Evolutionary conservation across 1,284 basidiomycete genomes (phyloP).

Genomic region (Puccinia novopanici): DNA sequence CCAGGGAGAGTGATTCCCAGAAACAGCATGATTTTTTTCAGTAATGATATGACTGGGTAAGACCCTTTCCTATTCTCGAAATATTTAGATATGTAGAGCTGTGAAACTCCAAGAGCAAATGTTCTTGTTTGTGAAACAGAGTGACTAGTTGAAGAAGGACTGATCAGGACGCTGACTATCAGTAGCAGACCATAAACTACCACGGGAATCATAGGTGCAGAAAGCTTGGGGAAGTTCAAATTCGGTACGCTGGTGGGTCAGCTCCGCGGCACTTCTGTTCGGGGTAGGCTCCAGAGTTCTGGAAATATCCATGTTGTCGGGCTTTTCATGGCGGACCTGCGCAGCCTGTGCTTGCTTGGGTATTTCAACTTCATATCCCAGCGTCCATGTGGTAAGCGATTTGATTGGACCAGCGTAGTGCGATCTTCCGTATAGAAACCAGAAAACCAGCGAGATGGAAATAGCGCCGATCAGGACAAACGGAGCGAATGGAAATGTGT

Average conservation of each 20-base stretch:
- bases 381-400: slow-evolving; percentile 44
- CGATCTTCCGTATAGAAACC: slow-evolving; percentile 32
- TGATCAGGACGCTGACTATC: slow-evolving; percentile 14
- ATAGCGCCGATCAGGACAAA: not conserved
- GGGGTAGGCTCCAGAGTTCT: not conserved
- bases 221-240: slow-evolving; percentile 31
- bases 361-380: slow-evolving; percentile 45
- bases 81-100: not conserved
- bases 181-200: slow-evolving; percentile 40
- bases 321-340: not conserved
- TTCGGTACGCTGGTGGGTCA: not conserved
- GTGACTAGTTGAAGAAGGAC: not conserved
- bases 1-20: not conserved
- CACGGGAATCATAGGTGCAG: slow-evolving; percentile 25
- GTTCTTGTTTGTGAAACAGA: not conserved
- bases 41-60: not conserved
- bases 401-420: slow-evolving; percentile 43
- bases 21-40: not conserved
- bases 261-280: slow-evolving; percentile 1
- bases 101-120: not conserved
- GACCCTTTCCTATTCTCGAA: no score
- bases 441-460: not conserved
- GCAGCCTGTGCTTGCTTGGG: slow-evolving; percentile 3
- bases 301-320: not conserved
- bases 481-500: slow-evolving; percentile 22